phyloP scores from a whole-genome alignment of 192 early-diverging fungal genomes.

The Cladochytrium replicatum region DNA sequence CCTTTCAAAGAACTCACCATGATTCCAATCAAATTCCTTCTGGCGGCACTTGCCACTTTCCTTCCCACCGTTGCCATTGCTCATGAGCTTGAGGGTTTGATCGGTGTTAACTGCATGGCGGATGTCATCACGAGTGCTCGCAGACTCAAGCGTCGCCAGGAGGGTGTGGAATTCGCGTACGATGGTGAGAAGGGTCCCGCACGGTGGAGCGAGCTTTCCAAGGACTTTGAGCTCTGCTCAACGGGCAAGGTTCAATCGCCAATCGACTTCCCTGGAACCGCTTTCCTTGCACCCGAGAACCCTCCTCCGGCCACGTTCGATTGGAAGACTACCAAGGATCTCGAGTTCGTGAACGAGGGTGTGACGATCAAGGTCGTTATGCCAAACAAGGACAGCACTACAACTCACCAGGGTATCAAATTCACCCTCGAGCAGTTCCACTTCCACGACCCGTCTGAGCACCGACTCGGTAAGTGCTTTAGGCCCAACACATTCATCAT shows the following conservation, averaged over 20 bases:
- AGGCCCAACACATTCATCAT: neutral
- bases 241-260: conserved; percentile 40
- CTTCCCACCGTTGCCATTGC: too few species aligned
- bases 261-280: conserved; percentile 26
- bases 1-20: too few species aligned
- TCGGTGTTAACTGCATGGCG: conserved; percentile 7
- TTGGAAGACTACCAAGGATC: conserved; percentile 5
- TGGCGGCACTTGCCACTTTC: too few species aligned
- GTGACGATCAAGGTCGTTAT: conserved; percentile 27
- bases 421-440: conserved; percentile 42
- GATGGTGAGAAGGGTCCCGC: neutral
- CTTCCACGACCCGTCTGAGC: conserved; percentile 55
- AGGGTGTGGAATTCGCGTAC: neutral
- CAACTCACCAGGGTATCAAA: conserved; percentile 5
- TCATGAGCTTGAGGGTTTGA: too few species aligned
- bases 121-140: neutral
- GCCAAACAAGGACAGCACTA: neutral
- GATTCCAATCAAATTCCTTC: too few species aligned
- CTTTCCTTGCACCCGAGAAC: neutral
- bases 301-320: neutral
- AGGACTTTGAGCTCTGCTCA: conserved; percentile 13
- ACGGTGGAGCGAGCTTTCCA: conserved; percentile 19
- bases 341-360: conserved; percentile 27
- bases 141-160: neutral
- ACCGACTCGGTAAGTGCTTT: conserved; percentile 23